phyloP scores from a whole-genome alignment of 345 rosid genomes.

The Eucalyptus caleyi region DNA sequence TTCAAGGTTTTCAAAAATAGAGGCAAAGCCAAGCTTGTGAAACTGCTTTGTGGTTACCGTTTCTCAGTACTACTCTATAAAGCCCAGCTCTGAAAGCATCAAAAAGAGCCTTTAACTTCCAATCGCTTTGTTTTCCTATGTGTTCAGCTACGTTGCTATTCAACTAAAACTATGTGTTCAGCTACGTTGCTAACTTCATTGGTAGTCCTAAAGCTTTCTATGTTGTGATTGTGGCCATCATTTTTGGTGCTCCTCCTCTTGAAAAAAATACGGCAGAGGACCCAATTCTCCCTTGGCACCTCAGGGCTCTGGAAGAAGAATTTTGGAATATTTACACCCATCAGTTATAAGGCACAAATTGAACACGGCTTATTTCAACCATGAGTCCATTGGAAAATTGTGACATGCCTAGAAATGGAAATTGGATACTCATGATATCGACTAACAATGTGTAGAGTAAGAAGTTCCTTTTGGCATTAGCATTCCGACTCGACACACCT shows the following conservation, averaged over 20 bases:
- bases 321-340: too few species aligned
- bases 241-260: slow-evolving; percentile 17
- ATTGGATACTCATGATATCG: background rate
- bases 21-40: background rate
- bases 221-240: background rate
- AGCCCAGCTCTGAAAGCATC: background rate
- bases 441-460: background rate
- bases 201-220: background rate
- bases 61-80: background rate
- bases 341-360: background rate
- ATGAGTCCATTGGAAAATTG: background rate
- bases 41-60: background rate
- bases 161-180: background rate
- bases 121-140: background rate
- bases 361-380: background rate
- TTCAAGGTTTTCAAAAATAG: background rate
- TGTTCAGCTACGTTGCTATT: background rate
- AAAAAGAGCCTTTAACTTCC: background rate
- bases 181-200: background rate
- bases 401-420: background rate
- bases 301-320: background rate
- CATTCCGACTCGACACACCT: background rate
- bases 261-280: slow-evolving; percentile 30
- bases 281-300: slow-evolving; percentile 26
- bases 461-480: background rate